Percentiles rank a stretch among this genome's conserved stretches.
phyloP scores from a whole-genome alignment of 352 stramenopile species.

The Phytophthora pini region DNA sequence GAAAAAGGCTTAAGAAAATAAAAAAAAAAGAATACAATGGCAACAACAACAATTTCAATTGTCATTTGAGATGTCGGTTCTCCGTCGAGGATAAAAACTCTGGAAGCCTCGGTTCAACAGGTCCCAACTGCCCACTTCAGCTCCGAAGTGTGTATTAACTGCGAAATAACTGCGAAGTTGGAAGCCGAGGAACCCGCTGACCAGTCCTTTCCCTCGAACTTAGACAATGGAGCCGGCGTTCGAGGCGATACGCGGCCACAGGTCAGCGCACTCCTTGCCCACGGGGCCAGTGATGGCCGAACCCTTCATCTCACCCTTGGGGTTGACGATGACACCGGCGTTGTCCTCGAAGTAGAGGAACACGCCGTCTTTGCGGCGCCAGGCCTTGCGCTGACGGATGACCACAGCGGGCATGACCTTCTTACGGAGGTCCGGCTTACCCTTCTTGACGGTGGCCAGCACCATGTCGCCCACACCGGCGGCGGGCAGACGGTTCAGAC shows the following conservation, averaged over 20 bases:
- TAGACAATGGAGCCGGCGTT: conserved; percentile 99
- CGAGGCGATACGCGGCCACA: conserved; percentile 99
- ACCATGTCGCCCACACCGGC: conserved; percentile 99
- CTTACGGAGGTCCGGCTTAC: conserved; percentile 99
- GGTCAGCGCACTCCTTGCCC: conserved; percentile 99
- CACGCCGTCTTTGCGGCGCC: conserved; percentile 98
- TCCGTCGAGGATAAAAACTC: conserved; percentile 10
- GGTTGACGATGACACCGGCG: conserved; percentile 99
- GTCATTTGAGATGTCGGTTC: conserved; percentile 45
- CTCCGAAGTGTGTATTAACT: conserved; percentile 1
- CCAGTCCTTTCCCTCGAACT: conserved; percentile 37
- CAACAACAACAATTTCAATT: conserved; percentile 41
- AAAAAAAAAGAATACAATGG: conserved; percentile 10
- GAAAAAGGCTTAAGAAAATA: conserved; percentile 56
- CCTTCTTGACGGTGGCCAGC: conserved; percentile 99
- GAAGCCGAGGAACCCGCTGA: neutral
- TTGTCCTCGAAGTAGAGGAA: conserved; percentile 99
- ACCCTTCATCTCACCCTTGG: conserved; percentile 99
- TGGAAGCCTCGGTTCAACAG: conserved; percentile 2
- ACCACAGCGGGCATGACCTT: conserved; percentile 99
- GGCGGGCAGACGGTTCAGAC: conserved; percentile 99
- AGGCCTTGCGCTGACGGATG: conserved; percentile 99
- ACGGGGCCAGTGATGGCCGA: conserved; percentile 99
- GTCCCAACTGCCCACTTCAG: neutral
- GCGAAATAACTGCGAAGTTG: neutral